These are phyloP conservation scores for Penicillium canescens DNA, from an alignment of 495 filamentous ascomycete species.

Conservation along the genomic window DNA sequence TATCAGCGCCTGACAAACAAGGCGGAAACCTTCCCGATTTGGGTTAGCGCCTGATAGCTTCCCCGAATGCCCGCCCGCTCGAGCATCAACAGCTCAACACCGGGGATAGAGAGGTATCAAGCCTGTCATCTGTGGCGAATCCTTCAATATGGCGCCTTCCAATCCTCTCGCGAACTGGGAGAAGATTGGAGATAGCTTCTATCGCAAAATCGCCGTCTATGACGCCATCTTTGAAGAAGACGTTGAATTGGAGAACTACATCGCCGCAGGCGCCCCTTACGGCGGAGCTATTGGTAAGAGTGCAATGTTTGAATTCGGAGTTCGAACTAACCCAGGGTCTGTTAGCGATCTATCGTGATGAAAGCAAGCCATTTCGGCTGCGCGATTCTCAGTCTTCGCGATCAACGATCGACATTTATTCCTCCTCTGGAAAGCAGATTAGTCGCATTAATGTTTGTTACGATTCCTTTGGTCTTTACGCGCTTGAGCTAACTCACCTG, in stretches of 20 bases:
- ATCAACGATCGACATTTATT: conserved; percentile 91
- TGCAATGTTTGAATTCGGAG: not conserved
- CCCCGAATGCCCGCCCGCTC: not conserved
- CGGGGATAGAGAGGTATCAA: not conserved
- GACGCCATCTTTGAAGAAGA: conserved; percentile 88
- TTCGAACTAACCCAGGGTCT: conserved; percentile 2
- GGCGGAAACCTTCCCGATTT: conserved; percentile 7
- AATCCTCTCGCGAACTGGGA: conserved; percentile 91
- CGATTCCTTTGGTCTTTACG: conserved; percentile 41
- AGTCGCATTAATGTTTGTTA: conserved; percentile 63
- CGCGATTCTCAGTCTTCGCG: conserved; percentile 71
- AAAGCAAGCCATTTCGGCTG: conserved; percentile 76
- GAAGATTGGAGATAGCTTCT: conserved; percentile 85
- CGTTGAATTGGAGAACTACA: conserved; percentile 91
- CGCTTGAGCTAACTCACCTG: conserved; percentile 17
- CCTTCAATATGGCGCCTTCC: conserved; percentile 39
- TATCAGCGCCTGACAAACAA: conserved; percentile 4
- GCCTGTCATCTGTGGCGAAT: conserved; percentile 12
- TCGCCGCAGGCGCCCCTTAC: conserved; percentile 90
- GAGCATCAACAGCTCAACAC: conserved; percentile 18
- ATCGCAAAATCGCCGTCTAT: conserved; percentile 91
- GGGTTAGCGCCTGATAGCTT: conserved; percentile 19
- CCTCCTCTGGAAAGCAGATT: conserved; percentile 83
- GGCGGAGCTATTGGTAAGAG: conserved; percentile 84
- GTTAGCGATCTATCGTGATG: conserved; percentile 84